Evolutionary conservation across 192 early-diverging fungal species (phyloP), one percentile per base, ranked within the genome.

Genomic region (Backusella morwellensis): DNA sequence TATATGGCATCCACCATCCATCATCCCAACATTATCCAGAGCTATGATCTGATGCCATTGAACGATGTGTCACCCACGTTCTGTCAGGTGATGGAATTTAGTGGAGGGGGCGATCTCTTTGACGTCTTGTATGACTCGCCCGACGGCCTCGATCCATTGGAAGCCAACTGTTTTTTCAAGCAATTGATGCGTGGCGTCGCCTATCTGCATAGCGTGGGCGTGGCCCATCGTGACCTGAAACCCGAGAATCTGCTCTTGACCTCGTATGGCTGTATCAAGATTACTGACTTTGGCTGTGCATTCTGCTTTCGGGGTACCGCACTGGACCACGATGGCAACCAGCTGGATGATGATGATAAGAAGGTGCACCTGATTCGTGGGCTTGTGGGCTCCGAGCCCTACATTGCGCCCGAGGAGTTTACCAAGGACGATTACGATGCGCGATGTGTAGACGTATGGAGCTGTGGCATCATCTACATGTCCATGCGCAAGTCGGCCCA

Each of bases 181-280:
- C 95, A 96, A 68, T 80, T 96, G 1, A 85, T 94, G 40, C 78
- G 85, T 17, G 95, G 95, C 19, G 93, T 96, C 3, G 73, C 86
- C 34, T 96, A 94, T 68, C 75, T 96, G 29, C 95, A 96, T 78
- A 83, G 83, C 0, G 91, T 92, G 82, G 95, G 95, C 4, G 93
- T 96, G 7, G 92, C 93, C 3, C 95, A 90, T 78, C 80, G 92
- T 8, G 94, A 96, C 77, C 77, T 96, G n/a, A 95, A 96, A 76
- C 95, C 95, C 21, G 95, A 96, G 81, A 96, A 96, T 79, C 80
- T 96, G 29, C 75, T 96, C 3, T 75, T 96, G 35, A 92, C 91
- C 14, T 75, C 78, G 6, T 74, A 82, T 40, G 90, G 91, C 9
- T 86, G 86, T 66, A 77, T 96, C 17, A 96, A 96, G 77, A 96